Conservation (phyloP, 106 monocot genomes). For the Dioscorea zingiberensis region DNA sequence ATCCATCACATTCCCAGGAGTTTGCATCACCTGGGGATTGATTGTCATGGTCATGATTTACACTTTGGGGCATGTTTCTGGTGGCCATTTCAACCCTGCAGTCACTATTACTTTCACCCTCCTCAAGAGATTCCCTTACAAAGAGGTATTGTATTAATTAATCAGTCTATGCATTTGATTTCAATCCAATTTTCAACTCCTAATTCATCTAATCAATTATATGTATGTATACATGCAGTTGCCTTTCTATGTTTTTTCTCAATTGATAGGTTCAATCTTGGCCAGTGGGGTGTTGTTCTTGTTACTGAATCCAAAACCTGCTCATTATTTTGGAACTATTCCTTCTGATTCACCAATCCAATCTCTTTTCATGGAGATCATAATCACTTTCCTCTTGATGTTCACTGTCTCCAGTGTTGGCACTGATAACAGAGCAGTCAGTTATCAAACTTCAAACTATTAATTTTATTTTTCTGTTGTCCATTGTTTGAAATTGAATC, state of each 20-base stretch:
- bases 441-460: background rate
- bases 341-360: slow-evolving; percentile 27
- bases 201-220: background rate
- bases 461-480: background rate
- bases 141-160: slow-evolving; percentile 5
- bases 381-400: slow-evolving; percentile 44
- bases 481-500: background rate
- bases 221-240: slow-evolving; percentile 16
- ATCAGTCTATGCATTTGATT: background rate
- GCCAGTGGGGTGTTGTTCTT: slow-evolving; percentile 13
- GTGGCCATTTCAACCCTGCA: slow-evolving; percentile 41
- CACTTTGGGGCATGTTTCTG: slow-evolving; percentile 40
- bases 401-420: slow-evolving; percentile 35
- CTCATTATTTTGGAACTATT: slow-evolving; percentile 28
- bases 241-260: slow-evolving; percentile 22
- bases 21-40: slow-evolving; percentile 27
- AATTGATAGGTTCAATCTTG: slow-evolving; percentile 24
- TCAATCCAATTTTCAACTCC: background rate
- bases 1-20: slow-evolving; percentile 26
- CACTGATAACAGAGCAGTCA: slow-evolving; percentile 33
- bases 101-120: slow-evolving; percentile 30
- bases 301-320: slow-evolving; percentile 15
- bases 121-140: slow-evolving; percentile 19
- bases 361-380: slow-evolving; percentile 38
- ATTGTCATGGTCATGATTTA: slow-evolving; percentile 39